phyloP scores from a whole-genome alignment of 371 early-diverging fungal species.

The Parasitella parasitica region DNA sequence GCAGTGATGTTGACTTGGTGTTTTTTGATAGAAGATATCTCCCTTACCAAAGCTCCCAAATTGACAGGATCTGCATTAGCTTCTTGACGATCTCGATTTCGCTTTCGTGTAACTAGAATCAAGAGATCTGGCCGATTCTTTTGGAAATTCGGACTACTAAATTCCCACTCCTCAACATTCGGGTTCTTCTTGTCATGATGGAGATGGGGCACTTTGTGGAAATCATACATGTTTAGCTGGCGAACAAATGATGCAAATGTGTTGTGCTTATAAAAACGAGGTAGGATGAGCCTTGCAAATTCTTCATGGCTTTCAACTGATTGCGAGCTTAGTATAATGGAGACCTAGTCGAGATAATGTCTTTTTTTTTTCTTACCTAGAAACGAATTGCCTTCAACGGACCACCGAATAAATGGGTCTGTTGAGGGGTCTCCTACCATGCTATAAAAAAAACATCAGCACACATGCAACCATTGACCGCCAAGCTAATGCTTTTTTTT shows the following conservation, averaged over 20 bases:
- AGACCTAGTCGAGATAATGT: background rate
- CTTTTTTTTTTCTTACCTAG: constrained; percentile 52
- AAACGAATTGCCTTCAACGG: constrained; percentile 72
- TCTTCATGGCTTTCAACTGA: constrained; percentile 66
- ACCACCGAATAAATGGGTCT: constrained; percentile 74
- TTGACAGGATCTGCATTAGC: constrained; percentile 34
- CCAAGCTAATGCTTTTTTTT: background rate
- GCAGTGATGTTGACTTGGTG: constrained; percentile 81
- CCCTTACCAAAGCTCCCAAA: constrained; percentile 58
- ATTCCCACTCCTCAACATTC: constrained; percentile 53
- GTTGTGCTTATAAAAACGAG: constrained; percentile 79
- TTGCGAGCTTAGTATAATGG: no score
- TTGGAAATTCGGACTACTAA: constrained; percentile 52
- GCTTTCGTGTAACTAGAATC: constrained; percentile 51
- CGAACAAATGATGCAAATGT: constrained; percentile 85
- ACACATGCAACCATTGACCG: no score
- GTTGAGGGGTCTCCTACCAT: constrained; percentile 70
- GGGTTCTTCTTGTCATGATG: constrained; percentile 45
- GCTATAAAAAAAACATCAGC: constrained; percentile 21
- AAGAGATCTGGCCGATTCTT: constrained; percentile 53
- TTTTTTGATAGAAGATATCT: constrained; percentile 77
- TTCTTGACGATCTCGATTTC: constrained; percentile 30
- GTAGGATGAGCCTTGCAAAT: constrained; percentile 76
- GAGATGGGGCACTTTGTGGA: constrained; percentile 68
- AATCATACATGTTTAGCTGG: constrained; percentile 84